These are phyloP conservation scores for Gracilaria caudata DNA, from an alignment of 23 red algal species.

Conservation along the genomic window DNA sequence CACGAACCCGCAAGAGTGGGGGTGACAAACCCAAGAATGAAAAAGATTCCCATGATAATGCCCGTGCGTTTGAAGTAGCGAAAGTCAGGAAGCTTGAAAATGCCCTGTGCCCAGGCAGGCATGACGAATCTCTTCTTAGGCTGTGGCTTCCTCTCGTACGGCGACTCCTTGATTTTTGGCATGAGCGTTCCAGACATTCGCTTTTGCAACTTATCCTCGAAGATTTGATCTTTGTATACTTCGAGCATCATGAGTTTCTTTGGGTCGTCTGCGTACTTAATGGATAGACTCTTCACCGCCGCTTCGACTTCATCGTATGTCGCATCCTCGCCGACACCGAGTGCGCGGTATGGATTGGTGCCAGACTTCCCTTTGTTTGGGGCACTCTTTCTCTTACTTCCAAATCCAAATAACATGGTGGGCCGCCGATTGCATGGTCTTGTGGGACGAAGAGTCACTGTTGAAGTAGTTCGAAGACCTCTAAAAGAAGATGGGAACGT, in stretches of 20 bases:
- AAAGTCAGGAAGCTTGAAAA: conserved; percentile 82
- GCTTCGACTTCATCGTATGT: conserved; percentile 95
- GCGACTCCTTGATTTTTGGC: conserved; percentile 85
- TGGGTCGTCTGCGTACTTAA: conserved; percentile 91
- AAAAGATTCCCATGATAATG: conserved; percentile 87
- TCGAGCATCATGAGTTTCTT: conserved; percentile 96
- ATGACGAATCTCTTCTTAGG: conserved; percentile 81
- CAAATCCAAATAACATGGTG: conserved; percentile 74
- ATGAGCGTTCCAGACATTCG: conserved; percentile 81
- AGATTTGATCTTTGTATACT: conserved; percentile 91
- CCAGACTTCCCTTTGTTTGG: conserved; percentile 49
- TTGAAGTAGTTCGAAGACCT: conserved; percentile 10
- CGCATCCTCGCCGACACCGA: conserved; percentile 90
- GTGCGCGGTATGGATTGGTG: conserved; percentile 86
- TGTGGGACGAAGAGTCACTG: background rate
- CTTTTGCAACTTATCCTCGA: conserved; percentile 91
- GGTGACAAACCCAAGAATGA: conserved; percentile 75
- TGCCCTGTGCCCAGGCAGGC: conserved; percentile 72
- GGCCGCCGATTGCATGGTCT: conserved; percentile 10
- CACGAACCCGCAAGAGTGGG: conserved; percentile 81
- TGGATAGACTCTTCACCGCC: conserved; percentile 79
- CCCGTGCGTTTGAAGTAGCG: conserved; percentile 73
- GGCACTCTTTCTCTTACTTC: conserved; percentile 60
- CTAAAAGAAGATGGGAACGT: conserved; percentile 14
- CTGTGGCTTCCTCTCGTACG: conserved; percentile 76